A percentile compares a stretch with the other conserved stretches of the same genome.
phyloP scores from a whole-genome alignment of 169 alveolate genomes.

The Amoebophrya sp. region DNA sequence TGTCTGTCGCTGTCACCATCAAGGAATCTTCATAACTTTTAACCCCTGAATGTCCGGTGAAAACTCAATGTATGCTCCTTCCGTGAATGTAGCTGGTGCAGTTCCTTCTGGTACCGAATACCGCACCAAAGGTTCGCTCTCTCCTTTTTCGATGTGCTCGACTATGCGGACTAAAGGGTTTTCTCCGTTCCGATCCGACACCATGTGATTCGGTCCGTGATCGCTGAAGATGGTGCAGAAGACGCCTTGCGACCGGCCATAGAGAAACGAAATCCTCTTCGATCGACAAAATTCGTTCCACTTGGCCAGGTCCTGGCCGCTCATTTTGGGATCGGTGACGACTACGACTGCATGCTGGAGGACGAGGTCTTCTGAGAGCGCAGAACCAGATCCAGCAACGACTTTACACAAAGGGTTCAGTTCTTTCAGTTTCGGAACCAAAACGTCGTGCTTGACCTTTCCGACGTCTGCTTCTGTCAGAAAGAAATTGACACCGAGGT shows the following conservation, averaged over 20 bases:
- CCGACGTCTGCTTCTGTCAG: neutral
- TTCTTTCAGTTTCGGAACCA: neutral
- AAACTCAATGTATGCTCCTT: neutral
- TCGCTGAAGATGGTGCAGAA: neutral
- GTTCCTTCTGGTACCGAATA: neutral
- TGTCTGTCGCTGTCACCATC: no score
- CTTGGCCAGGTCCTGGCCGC: neutral
- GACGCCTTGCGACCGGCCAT: neutral
- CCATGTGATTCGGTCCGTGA: neutral
- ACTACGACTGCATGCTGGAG: neutral
- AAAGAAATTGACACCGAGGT: neutral
- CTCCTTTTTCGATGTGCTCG: neutral
- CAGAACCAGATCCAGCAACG: neutral
- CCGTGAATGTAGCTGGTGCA: neutral
- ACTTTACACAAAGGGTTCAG: neutral
- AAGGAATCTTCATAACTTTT: neutral
- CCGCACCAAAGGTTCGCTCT: neutral
- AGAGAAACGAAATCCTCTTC: neutral
- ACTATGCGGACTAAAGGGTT: neutral
- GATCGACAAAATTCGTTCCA: neutral
- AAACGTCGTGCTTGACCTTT: neutral
- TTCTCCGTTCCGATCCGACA: neutral
- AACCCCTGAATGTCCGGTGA: neutral
- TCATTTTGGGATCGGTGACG: neutral
- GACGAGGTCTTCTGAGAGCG: neutral